Base-by-base conservation (phyloP, 2,329 filamentous ascomycete genomes). In the Incumbomyces delicatus region DNA sequence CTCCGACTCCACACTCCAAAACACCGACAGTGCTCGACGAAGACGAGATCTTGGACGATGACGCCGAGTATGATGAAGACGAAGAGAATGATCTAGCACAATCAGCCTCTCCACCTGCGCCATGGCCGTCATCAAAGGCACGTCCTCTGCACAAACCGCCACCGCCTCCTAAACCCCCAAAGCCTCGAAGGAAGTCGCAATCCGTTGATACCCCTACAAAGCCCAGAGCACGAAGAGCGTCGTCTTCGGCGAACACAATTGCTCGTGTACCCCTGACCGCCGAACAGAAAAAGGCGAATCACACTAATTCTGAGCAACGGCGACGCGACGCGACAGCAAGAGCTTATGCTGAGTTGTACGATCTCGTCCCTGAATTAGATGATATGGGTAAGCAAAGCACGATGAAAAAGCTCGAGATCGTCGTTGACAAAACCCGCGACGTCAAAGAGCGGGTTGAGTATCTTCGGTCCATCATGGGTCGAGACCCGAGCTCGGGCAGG, bases 201-300 rank as follows among this genome's bases (percentile, higher is more conserved):
- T 13, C 31, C 6, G 33, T 35, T 17, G 29, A 18, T 8, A 46
- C 11, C 13, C 35, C 43, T 14, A 4, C 36, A 13, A 46, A 46
- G 35, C 36, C 45, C 6, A 47, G 29, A 22, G 11, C 45, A 2
- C 11, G 32, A 11, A 35, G 37, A 3, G 8, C 37, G 4, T 41
- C 37, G 5, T 41, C 38, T 2, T 30, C 16, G 8, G 22, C 20
- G 7, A 36, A 13, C 14, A 13, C 46, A 17, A 18, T 29, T 3
- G 45, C 42, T n/a, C 49, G 55, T 31, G 45, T 48, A 4, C 53
- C 55, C 29, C 50, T 57, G 12, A 53, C 48, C 11, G 22, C 50
- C 11, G 55, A 55, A 29, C 53, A 57, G 42, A 57, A 56, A 32
- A 56, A 56, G 33, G 52, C 52, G 17, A 57, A 57, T 39, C 55